Evolutionary conservation across 1,284 basidiomycete species (phyloP).

Genomic region (Naganishia albida): DNA sequence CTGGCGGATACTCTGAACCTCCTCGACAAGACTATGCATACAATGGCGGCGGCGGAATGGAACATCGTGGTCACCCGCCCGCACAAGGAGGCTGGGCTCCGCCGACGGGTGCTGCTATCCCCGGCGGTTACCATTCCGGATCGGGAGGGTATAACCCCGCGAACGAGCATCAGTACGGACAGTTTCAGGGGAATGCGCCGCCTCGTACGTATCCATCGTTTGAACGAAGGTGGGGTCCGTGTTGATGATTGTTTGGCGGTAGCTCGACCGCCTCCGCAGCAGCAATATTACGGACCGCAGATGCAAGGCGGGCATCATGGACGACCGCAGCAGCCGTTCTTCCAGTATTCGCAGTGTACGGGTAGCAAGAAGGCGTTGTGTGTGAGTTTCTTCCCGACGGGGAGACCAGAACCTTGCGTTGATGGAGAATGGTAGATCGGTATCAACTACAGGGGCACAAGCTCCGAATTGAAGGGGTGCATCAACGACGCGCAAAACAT

Average conservation of each 20-base stretch:
- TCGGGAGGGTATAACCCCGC: constrained; percentile 20
- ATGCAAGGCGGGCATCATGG: constrained; percentile 59
- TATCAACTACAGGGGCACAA: constrained; percentile 50
- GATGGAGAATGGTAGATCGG: constrained; percentile 41
- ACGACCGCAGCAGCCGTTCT: constrained; percentile 62
- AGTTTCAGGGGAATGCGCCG: constrained; percentile 26
- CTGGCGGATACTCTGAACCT: constrained; percentile 2
- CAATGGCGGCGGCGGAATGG: constrained; percentile 1
- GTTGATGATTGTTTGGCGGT: not conserved
- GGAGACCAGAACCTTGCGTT: not conserved
- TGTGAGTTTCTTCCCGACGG: constrained; percentile 35
- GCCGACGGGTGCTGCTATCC: constrained; percentile 24
- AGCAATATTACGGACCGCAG: constrained; percentile 70
- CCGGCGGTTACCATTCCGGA: constrained; percentile 24
- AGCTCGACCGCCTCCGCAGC: constrained; percentile 51
- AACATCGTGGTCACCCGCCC: constrained; percentile 4
- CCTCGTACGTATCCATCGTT: constrained; percentile 1
- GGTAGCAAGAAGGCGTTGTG: constrained; percentile 74
- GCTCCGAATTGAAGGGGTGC: constrained; percentile 62
- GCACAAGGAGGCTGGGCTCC: constrained; percentile 29
- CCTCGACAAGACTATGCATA: constrained; percentile 26
- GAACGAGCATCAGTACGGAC: constrained; percentile 26
- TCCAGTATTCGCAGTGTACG: constrained; percentile 82
- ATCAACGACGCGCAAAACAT: constrained; percentile 86
- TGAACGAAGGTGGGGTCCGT: constrained; percentile 50